Evolutionary conservation across 495 filamentous ascomycete genomes (phyloP), one percentile per base, ranked within the genome.

Genomic region (Talaromyces thailandensis): DNA sequence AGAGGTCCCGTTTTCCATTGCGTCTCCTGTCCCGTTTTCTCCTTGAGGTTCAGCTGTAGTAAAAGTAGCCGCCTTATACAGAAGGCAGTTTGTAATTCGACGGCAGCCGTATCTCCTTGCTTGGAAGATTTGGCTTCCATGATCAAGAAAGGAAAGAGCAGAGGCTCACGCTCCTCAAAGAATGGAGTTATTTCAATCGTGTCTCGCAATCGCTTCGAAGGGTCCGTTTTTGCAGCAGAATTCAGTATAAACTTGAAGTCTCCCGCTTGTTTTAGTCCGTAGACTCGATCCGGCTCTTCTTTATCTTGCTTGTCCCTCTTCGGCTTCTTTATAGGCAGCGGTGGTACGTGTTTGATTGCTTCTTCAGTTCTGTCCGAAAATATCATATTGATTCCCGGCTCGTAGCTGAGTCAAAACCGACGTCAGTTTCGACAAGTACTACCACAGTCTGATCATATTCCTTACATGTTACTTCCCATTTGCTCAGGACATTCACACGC

Each of bases 71-170:
- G 40, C 56, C 64, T 61, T 21, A 68, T 67, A n/a, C 60, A 60
- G 55, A 71, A 70, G 28, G 66, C 68, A 24, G 62, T 67, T 40
- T 70, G 69, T 29, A 62, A 25, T 25, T 68, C 26, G 31, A 65
- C 60, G 18, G 32, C 31, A 6, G 7, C 21, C 6, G 18, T 1
- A 9, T 66, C 53, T 28, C 51, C 43, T 62, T 56, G n/a, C 29
- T 58, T 48, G 65, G 29, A 24, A 7, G 57, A 64, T 43, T 69
- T 69, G 28, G 67, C 67, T 50, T 69, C 67, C 16, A 69, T 32
- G 3, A 69, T 35, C 1, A 69, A 53, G 32, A 69, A 69, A 18
- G 67, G 67, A 53, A 61, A 65, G 1, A 67, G 48, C n/a, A 69
- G 21, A n/a, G 57, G 57, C n/a, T 59, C 35, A 5, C 57, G 18